phyloP scores from a whole-genome alignment of 345 rosid genomes.

The Cardiospermum halicacabum region DNA sequence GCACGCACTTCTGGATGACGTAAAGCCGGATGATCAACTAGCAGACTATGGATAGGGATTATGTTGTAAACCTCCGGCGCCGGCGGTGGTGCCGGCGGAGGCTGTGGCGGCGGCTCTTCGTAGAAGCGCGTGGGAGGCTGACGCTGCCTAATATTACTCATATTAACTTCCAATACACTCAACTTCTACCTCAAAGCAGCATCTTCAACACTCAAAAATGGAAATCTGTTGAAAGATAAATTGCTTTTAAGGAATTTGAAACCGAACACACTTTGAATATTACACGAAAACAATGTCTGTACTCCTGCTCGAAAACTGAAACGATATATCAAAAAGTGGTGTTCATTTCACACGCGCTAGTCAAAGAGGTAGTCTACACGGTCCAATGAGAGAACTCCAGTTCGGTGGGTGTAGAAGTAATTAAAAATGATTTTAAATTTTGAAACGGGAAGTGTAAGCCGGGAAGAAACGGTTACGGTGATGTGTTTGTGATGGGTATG shows the following conservation, averaged over 20 bases:
- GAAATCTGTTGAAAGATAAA: too few species aligned
- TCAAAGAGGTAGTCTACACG: background rate
- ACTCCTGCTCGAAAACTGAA: background rate
- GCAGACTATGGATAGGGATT: conserved; percentile 67
- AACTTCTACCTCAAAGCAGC: too few species aligned
- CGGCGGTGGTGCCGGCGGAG: conserved; percentile 24
- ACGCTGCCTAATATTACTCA: conserved; percentile 34
- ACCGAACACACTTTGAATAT: background rate
- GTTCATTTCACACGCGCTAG: background rate
- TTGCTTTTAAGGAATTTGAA: background rate
- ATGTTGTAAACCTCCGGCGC: conserved; percentile 47
- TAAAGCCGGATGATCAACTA: conserved; percentile 72
- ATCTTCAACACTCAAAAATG: too few species aligned
- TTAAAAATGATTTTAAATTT: background rate
- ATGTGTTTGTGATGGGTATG: background rate
- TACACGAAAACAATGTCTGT: background rate
- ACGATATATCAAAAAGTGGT: background rate
- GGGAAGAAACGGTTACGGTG: conserved; percentile 2
- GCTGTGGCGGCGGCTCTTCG: conserved; percentile 21
- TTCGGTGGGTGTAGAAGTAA: background rate
- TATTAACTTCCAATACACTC: too few species aligned
- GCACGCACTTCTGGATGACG: conserved; percentile 72
- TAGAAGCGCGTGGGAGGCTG: conserved; percentile 30
- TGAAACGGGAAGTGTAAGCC: background rate
- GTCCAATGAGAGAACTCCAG: background rate